Evolutionary conservation across 805 yeast species (phyloP).

Genomic region (Wickerhamomyces alni): DNA sequence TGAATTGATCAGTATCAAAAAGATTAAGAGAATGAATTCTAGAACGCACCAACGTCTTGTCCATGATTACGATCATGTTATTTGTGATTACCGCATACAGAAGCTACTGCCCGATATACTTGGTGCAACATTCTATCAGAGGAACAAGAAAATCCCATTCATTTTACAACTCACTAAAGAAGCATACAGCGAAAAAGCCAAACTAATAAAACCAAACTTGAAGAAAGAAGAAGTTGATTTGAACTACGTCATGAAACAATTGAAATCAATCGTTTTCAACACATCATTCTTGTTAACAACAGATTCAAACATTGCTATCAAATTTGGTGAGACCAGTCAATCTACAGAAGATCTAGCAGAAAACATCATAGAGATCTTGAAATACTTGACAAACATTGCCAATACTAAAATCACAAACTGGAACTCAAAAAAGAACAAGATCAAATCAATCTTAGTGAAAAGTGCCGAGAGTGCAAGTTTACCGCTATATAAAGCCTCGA

Average conservation of each 20-base stretch:
- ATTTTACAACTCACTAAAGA: conserved; percentile 48
- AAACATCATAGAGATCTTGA: conserved; percentile 46
- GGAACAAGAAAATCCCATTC: conserved; percentile 61
- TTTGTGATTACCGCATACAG: conserved; percentile 66
- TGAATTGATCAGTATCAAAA: conserved; percentile 32
- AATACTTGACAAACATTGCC: conserved; percentile 39
- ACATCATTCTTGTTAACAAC: conserved; percentile 56
- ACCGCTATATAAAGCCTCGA: conserved; percentile 40
- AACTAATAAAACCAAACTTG: conserved; percentile 1
- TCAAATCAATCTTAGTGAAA: conserved; percentile 52
- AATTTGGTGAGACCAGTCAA: conserved; percentile 52
- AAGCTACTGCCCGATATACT: conserved; percentile 52
- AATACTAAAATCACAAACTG: conserved; percentile 45
- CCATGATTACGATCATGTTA: conserved; percentile 58
- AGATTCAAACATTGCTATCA: conserved; percentile 56
- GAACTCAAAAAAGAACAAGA: conserved; percentile 43
- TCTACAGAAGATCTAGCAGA: conserved; percentile 35
- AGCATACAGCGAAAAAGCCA: not conserved
- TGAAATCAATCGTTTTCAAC: conserved; percentile 57
- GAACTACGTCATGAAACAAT: conserved; percentile 55
- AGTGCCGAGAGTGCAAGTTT: conserved; percentile 62
- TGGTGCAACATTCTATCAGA: conserved; percentile 56
- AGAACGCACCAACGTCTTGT: conserved; percentile 42
- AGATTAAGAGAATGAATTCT: conserved; percentile 50
- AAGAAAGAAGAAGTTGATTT: conserved; percentile 46